Base-by-base conservation (phyloP, 495 filamentous ascomycete species). In the Collariella sp. region DNA sequence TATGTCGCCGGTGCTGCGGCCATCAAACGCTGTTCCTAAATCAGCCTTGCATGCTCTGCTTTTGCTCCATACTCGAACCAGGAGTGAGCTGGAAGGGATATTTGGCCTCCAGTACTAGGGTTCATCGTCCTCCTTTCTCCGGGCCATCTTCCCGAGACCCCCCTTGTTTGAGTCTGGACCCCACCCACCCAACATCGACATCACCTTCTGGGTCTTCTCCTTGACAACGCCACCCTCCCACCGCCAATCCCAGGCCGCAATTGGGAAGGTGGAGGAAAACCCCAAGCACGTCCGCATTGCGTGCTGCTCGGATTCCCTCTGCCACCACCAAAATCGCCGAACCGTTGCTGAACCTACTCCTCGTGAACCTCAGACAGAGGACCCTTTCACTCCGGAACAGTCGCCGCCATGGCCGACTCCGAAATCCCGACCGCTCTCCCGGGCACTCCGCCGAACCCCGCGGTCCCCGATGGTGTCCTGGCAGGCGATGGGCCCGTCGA, bases 341-440 rank as follows among this genome's bases (percentile, higher is more conserved):
- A n/a, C 38, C n/a, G 26, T 38, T 38, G 35, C 35, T 13, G 10
- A 13, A 38, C 35, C 35, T 3, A 38, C 35, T 2, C 7, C 36
- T 26, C 9, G 1, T 36, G n/a, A n/a, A n/a, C 35, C 16, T 12
- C 33, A 9, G 24, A 24, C 23, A 33, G 34, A 18, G 15, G 38
- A n/a, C 6, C 36, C 16, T 19, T 10, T 26, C 19, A 9, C 29
- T 23, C 34, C 34, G 34, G 33, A 23, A 12, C 39, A 24, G 52
- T 52, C 47, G 40, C 50, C 54, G 29, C 46, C 52, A 67, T 67
- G 64, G 61, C 62, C 39, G 64, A 64, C 26, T 29, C 46, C 43
- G 48, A 55, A 3, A 53, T 50, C 18, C 48, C 38, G n/a, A 22
- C 43, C 35, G 34, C 50, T 15, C 22, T 38, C 29, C 54, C 40